Base-by-base conservation (phyloP, 2,329 filamentous ascomycete species). In the Rhytidhysteron rufulum region DNA sequence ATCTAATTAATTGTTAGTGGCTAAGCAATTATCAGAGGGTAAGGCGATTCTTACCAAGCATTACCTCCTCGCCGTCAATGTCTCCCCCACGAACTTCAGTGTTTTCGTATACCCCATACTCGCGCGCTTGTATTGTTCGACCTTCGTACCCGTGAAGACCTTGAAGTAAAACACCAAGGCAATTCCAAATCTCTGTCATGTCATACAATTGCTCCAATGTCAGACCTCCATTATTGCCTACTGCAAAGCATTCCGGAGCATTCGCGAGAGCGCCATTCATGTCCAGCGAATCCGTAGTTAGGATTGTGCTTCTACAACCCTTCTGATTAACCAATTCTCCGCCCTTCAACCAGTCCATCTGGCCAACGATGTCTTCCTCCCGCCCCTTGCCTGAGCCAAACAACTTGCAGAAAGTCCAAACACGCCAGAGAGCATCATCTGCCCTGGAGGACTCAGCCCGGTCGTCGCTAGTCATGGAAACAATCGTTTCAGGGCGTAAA, bases 121-220 rank as follows among this genome's bases (percentile, higher is more conserved):
- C 63, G 21, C 77, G 68, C 18, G 80, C 80, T 50, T 80, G 72
- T 17, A 67, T 65, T 20, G 72, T 72, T 38, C 73, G 72, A 2
- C 73, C 77, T 41, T 76, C 72, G 35, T 82, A 73, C 8, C 70
- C 71, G 37, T 77, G 72, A 3, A 83, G 59, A 7, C 70, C 71
- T 37, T 77, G 72, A 3, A 83, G 59, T 6, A 84, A 61, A 5
- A 75, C 71, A 16, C 71, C 69, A 30, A 83, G 56, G 50, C 79
- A 82, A 8, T 74, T 79, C 80, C 80, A 83, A 9, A 83, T 69
- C 51, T 83, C 80, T 29, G 72, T 78, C 70, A 83, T 80, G 53
- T 83, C 79, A 47, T 80, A 82, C 8, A 83, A 65, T 49, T 83
- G 72, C 39, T 71, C 68, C 4, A 74, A 69, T 6, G 68, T 71